A percentile compares a stretch with the other conserved stretches of the same genome.
These are phyloP conservation scores for Larix sibirica DNA, from an alignment of 83 land plant genomes.

Conservation along the genomic window DNA sequence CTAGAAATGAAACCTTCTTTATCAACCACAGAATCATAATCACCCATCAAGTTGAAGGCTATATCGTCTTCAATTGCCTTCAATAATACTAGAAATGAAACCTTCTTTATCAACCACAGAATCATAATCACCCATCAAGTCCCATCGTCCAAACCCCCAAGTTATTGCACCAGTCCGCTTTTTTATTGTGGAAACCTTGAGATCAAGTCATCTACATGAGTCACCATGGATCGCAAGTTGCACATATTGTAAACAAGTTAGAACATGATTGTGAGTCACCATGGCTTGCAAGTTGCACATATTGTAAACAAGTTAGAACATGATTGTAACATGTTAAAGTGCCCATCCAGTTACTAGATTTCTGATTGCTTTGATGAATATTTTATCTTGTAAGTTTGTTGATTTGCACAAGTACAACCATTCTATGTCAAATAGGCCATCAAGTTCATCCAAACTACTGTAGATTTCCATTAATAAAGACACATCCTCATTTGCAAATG, in stretches of 20 bases:
- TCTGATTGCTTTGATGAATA: constrained; percentile 71
- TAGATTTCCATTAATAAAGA: constrained; percentile 91
- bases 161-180: constrained; percentile 95
- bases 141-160: constrained; percentile 99
- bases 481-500: constrained; percentile 84
- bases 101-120: constrained; percentile 72
- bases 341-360: constrained; percentile 97
- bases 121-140: constrained; percentile 88
- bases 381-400: constrained; percentile 81
- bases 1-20: constrained; percentile 54
- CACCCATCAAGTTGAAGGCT: constrained; percentile 87
- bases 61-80: constrained; percentile 36
- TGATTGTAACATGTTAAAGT: constrained; percentile 94
- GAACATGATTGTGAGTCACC: constrained; percentile 93
- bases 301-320: constrained; percentile 90
- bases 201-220: constrained; percentile 93
- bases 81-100: constrained; percentile 44
- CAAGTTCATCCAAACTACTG: constrained; percentile 94
- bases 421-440: constrained; percentile 90
- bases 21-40: constrained; percentile 79
- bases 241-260: constrained; percentile 97
- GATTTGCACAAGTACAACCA: constrained; percentile 51
- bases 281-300: constrained; percentile 97
- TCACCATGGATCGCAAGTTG: constrained; percentile 92
- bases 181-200: constrained; percentile 73